Conservation (phyloP, 306 rosid genomes). For the Corylus americana region DNA sequence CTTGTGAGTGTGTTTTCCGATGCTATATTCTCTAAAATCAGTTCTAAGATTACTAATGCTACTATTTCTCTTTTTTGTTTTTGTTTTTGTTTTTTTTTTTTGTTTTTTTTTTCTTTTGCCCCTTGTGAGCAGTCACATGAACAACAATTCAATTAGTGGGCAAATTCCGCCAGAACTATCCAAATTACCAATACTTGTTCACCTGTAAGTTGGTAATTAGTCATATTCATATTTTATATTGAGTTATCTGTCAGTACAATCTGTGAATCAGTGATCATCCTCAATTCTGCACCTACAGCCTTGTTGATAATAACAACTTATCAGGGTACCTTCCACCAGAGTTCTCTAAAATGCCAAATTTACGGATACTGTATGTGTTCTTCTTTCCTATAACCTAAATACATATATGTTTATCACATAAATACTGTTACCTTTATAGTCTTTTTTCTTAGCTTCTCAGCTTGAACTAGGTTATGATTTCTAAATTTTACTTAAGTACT, state of each 20-base stretch:
- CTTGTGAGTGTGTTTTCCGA: constrained; percentile 36
- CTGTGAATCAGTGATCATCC: background rate
- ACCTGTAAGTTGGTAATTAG: constrained; percentile 54
- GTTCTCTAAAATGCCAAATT: constrained; percentile 48
- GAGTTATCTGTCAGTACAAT: background rate
- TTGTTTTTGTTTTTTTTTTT: background rate
- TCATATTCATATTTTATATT: background rate
- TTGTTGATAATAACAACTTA: constrained; percentile 91
- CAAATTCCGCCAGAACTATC: constrained; percentile 74
- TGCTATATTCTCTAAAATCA: background rate
- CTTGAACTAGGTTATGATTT: background rate
- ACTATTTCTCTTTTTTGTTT: background rate
- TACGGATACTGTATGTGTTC: constrained; percentile 54
- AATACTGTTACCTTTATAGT: background rate
- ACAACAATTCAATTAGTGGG: constrained; percentile 92
- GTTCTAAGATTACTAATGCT: background rate
- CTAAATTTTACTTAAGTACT: background rate
- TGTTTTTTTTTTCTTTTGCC: background rate
- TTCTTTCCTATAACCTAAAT: constrained; percentile 10
- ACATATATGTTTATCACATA: background rate
- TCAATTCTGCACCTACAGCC: constrained; percentile 58
- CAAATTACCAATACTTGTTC: constrained; percentile 58
- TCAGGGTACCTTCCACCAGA: constrained; percentile 74
- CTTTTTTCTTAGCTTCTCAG: constrained; percentile 15
- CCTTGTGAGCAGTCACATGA: constrained; percentile 83